phyloP scores from a whole-genome alignment of 2,329 filamentous ascomycete genomes.

The Magnaporthiopsis rhizophila region DNA sequence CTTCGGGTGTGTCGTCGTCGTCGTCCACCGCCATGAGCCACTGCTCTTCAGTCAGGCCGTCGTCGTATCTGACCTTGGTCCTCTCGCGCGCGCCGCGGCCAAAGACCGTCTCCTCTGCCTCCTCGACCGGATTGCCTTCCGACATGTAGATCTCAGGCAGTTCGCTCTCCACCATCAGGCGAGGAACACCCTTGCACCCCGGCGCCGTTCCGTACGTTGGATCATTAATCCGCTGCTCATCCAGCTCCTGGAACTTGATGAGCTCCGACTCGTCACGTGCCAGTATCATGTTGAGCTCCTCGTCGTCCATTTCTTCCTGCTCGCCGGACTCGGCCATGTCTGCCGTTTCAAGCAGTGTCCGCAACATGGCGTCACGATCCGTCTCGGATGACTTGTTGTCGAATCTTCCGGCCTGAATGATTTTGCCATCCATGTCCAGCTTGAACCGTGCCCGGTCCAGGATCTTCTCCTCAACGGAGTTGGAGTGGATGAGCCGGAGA shows the following conservation, averaged over 20 bases:
- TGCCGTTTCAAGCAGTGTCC: slow-evolving; percentile 82
- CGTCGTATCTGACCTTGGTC: slow-evolving; percentile 90
- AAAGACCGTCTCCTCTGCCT: slow-evolving; percentile 63
- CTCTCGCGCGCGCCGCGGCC: slow-evolving; percentile 93
- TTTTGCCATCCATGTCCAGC: slow-evolving; percentile 98
- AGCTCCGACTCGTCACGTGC: slow-evolving; percentile 82
- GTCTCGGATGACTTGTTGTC: slow-evolving; percentile 99
- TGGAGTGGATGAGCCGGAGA: slow-evolving; percentile 87
- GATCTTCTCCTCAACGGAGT: slow-evolving; percentile 98
- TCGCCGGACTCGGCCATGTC: slow-evolving; percentile 62
- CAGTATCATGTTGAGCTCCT: slow-evolving; percentile 91
- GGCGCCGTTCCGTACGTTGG: slow-evolving; percentile 62
- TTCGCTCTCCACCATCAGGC: slow-evolving; percentile 80
- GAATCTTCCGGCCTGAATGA: slow-evolving; percentile 98
- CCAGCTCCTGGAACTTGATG: slow-evolving; percentile 69
- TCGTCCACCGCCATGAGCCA: slow-evolving; percentile 98
- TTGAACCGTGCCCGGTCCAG: slow-evolving; percentile 95
- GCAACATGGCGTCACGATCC: slow-evolving; percentile 92
- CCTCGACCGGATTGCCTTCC: slow-evolving; percentile 78
- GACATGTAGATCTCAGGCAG: slow-evolving; percentile 89
- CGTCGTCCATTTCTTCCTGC: slow-evolving; percentile 97
- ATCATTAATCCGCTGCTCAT: slow-evolving; percentile 61
- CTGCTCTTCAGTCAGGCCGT: slow-evolving; percentile 96
- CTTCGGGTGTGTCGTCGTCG: slow-evolving; percentile 89
- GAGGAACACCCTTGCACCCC: slow-evolving; percentile 57